Evolutionary conservation across 192 early-diverging fungal species (phyloP).

Genomic region (Rhizoclosmatium globosum): DNA sequence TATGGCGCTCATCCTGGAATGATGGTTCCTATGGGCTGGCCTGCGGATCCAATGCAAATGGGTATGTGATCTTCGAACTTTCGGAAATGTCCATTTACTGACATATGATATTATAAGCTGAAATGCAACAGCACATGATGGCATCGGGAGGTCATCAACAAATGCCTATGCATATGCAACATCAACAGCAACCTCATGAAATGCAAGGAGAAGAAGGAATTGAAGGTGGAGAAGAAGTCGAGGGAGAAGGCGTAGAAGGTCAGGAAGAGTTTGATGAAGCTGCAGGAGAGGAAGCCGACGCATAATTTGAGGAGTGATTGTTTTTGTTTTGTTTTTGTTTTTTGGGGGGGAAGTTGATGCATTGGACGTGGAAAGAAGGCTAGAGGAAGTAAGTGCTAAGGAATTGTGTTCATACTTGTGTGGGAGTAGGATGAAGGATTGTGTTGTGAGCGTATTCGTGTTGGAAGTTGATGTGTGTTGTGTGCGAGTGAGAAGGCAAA

Average conservation of each 20-base stretch:
- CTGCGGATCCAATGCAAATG: conserved; percentile 37
- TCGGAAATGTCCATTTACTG: not conserved
- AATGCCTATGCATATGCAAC: conserved; percentile 18
- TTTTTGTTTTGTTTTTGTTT: too few species aligned
- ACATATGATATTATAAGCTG: not conserved
- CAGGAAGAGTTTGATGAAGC: too few species aligned
- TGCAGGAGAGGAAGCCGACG: too few species aligned
- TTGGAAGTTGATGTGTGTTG: too few species aligned
- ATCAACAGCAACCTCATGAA: not conserved
- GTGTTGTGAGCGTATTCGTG: too few species aligned
- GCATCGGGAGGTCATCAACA: conserved; percentile 5
- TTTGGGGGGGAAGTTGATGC: too few species aligned
- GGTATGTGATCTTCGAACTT: conserved; percentile 13
- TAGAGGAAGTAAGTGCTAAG: too few species aligned
- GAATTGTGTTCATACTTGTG: too few species aligned
- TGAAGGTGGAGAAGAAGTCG: not conserved
- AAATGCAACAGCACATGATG: conserved; percentile 39
- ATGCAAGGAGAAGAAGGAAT: not conserved
- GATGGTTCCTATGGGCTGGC: conserved; percentile 17
- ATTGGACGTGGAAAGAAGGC: too few species aligned
- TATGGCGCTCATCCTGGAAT: conserved; percentile 31
- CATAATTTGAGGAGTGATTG: too few species aligned
- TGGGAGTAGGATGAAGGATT: too few species aligned
- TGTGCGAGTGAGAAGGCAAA: too few species aligned
- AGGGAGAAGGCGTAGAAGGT: conserved; percentile 11